Evolutionary conservation across 1,139 yeast species (phyloP), one percentile per base, ranked within the genome.

Genomic region (Yamadazyma siamensis): DNA sequence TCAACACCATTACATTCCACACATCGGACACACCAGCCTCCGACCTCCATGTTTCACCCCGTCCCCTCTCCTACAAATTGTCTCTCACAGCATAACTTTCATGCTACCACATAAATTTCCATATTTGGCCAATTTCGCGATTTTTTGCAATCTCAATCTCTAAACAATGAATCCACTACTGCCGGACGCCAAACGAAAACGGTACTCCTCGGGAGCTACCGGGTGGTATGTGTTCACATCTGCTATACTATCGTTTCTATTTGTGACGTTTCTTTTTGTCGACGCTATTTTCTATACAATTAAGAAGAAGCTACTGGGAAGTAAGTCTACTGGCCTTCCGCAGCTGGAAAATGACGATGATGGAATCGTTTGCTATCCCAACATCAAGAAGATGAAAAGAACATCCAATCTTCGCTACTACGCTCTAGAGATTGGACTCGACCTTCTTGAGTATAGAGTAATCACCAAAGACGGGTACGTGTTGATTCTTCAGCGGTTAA

Each of bases 391-490:
- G 8, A 47, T 65, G 59, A 58, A 59, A 37, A 39, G 52, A 2
- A 43, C 56, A 3, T 39, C 44, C 21, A 50, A 59, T 39, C 56
- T 88, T 31, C 54, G 71, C 15, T 86, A 84, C 51, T 89, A 88
- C 51, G 78, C 82, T 9, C 59, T 63, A 28, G 66, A 78, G 27
- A 59, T 80, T 35, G 82, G 78, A 1, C 60, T 84, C 18, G 79
- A 72, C 18, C 61, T 87, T 23, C 72, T 70, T 34, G 79, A 72
- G 35, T 75, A 74, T 48, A 67, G 65, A 14, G 67, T 88, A 3
- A 64, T 73, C 6, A 89, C 97, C 0, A 61, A 67, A n/a, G 97
- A 91, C 56, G 96, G 96, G 2, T 88, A 74, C 52, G 63, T 75
- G 2, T 58, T 91, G 15, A 65, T 69, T 0, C 53, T 89, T 28